Evolutionary conservation across 345 rosid species (phyloP).

Genomic region (Odontarrhena argentea): DNA sequence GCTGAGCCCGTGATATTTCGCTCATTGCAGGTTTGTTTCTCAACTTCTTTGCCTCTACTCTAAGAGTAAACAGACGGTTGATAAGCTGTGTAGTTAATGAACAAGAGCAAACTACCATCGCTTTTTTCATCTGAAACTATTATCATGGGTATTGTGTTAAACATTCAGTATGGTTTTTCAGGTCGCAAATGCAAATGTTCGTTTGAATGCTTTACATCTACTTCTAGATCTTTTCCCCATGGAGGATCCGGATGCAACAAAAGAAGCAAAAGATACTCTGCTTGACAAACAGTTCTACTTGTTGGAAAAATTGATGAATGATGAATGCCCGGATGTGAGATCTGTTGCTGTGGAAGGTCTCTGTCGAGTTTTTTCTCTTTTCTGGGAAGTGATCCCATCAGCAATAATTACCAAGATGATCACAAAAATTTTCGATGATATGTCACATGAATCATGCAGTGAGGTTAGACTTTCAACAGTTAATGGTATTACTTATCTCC

Average conservation of each 20-base stretch:
- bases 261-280: constrained; percentile 80
- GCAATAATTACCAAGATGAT: constrained; percentile 76
- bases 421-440: constrained; percentile 63
- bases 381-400: constrained; percentile 92
- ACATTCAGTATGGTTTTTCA: constrained; percentile 43
- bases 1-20: constrained; percentile 90
- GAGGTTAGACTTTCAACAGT: constrained; percentile 83
- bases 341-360: constrained; percentile 95
- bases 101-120: neutral
- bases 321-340: constrained; percentile 89
- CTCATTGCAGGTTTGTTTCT: constrained; percentile 68
- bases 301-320: constrained; percentile 73
- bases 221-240: constrained; percentile 88
- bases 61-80: neutral
- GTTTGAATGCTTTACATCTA: constrained; percentile 84
- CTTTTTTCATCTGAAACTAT: constrained; percentile 17
- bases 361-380: constrained; percentile 79
- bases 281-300: constrained; percentile 86
- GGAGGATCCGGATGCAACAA: constrained; percentile 90
- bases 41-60: neutral
- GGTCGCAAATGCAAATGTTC: constrained; percentile 95
- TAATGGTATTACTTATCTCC: constrained; percentile 80
- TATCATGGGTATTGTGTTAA: neutral
- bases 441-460: constrained; percentile 69
- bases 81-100: neutral